These are phyloP conservation scores for Fusarium tricinctum DNA, from an alignment of 2,329 filamentous ascomycete species.

Conservation along the genomic window DNA sequence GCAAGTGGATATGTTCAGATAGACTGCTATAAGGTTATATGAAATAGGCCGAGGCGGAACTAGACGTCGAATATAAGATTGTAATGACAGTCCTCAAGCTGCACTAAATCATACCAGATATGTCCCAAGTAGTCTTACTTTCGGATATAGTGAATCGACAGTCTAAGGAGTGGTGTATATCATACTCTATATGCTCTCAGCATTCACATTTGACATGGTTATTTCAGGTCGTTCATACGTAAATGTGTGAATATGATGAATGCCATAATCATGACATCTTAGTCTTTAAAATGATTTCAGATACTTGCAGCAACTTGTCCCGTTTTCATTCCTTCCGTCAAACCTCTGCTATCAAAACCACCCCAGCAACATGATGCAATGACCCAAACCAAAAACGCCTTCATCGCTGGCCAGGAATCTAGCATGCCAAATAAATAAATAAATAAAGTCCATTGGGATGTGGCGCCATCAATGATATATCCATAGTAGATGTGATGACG, in stretches of 20 bases:
- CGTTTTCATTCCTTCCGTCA: conserved; percentile 11
- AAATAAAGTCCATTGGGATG: conserved; percentile 7
- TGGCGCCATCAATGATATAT: conserved; percentile 8
- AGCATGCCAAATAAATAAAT: conserved; percentile 28
- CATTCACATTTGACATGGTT: background rate
- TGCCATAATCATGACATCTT: conserved; percentile 16
- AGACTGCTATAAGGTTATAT: background rate
- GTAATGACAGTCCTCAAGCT: background rate
- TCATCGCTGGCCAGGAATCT: conserved; percentile 26
- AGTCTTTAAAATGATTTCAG: conserved; percentile 16
- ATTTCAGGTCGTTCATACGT: conserved; percentile 17
- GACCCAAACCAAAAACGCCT: conserved; percentile 38
- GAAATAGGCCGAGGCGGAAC: background rate
- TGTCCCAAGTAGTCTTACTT: background rate
- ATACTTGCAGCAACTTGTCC: conserved; percentile 15
- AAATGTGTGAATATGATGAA: conserved; percentile 22
- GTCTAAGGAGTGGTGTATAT: background rate
- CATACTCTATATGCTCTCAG: background rate
- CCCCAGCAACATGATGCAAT: conserved; percentile 7
- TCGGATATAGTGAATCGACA: background rate
- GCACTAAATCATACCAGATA: background rate
- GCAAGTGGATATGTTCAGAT: background rate
- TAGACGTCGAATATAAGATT: background rate
- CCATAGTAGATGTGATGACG: conserved; percentile 20
- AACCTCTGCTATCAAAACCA: conserved; percentile 1